phyloP scores from a whole-genome alignment of 129 eudicot species.

The Chrysanthemum seticuspe region DNA sequence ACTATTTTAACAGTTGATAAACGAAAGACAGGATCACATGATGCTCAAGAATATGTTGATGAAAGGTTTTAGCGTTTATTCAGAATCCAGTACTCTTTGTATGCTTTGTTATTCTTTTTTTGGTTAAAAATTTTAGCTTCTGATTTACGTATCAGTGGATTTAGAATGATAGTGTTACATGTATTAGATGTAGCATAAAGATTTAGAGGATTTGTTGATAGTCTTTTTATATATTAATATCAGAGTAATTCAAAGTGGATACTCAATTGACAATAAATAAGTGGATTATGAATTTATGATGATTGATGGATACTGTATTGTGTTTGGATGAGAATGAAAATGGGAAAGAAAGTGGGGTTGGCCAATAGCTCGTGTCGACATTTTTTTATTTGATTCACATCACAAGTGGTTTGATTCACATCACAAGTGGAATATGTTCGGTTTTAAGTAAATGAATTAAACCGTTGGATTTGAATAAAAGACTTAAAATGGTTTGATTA shows the following conservation, averaged over 20 bases:
- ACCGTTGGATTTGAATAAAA: conserved; percentile 2
- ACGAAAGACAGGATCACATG: too few species aligned
- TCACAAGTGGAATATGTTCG: conserved; percentile 26
- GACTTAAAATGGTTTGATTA: background rate
- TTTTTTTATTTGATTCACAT: conserved; percentile 20
- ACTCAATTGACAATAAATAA: conserved; percentile 20
- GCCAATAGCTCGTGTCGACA: conserved; percentile 18
- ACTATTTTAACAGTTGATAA: too few species aligned
- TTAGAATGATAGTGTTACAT: too few species aligned
- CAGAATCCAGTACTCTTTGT: too few species aligned
- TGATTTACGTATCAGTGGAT: too few species aligned
- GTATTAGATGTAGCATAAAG: conserved; percentile 5
- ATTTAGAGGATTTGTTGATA: conserved; percentile 22
- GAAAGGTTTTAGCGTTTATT: too few species aligned
- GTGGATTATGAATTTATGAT: conserved; percentile 25
- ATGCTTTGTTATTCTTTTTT: too few species aligned
- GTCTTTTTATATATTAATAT: conserved; percentile 4
- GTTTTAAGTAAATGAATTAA: background rate
- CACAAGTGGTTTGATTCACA: too few species aligned
- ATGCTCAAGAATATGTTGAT: too few species aligned
- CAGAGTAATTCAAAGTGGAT: conserved; percentile 5
- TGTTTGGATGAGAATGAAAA: conserved; percentile 31
- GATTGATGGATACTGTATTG: conserved; percentile 17
- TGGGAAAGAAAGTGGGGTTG: conserved; percentile 33
- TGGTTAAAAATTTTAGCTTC: too few species aligned